A percentile compares a stretch with the other conserved stretches of the same genome.
Conservation (phyloP, 2,329 filamentous ascomycete species). For the Cercospora janseana region DNA sequence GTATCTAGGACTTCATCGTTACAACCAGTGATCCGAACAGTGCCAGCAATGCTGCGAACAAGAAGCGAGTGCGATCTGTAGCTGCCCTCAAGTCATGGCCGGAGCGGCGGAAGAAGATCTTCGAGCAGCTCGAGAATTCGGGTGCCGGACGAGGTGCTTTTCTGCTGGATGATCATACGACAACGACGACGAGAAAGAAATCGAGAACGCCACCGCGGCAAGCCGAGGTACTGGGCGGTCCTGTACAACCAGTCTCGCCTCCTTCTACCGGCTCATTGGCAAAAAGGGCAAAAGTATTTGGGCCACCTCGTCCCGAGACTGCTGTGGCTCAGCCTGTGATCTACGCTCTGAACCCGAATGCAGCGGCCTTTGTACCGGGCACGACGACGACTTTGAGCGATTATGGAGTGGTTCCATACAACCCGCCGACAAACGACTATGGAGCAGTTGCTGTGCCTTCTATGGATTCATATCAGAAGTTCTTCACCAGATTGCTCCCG, state of each 20-base stretch:
- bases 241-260: slow-evolving; percentile 7
- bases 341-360: slow-evolving; percentile 13
- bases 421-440: too few relatives aligned
- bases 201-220: slow-evolving; percentile 1
- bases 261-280: slow-evolving; percentile 3
- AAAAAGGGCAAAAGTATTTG: slow-evolving; percentile 14
- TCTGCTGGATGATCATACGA: slow-evolving; percentile 23
- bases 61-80: slow-evolving; percentile 32
- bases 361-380: slow-evolving; percentile 11
- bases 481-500: slow-evolving; percentile 2
- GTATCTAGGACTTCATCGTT: slow-evolving; percentile 32
- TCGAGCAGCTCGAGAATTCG: slow-evolving; percentile 26
- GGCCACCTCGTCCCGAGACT: slow-evolving; percentile 9
- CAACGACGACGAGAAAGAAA: slow-evolving; percentile 6
- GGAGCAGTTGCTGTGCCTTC: not conserved
- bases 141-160: slow-evolving; percentile 27
- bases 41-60: slow-evolving; percentile 28
- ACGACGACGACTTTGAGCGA: slow-evolving; percentile 7
- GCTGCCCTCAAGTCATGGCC: slow-evolving; percentile 35
- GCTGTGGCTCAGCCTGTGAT: not conserved
- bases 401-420: too few relatives aligned
- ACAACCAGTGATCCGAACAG: slow-evolving; percentile 30
- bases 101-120: slow-evolving; percentile 31
- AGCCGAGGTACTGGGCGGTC: not conserved
- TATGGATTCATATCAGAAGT: slow-evolving; percentile 6